Percentiles rank a stretch among this genome's conserved stretches.
Evolutionary conservation across 2,329 filamentous ascomycete genomes (phyloP).

Genomic region (Microthyrium microscopicum): DNA sequence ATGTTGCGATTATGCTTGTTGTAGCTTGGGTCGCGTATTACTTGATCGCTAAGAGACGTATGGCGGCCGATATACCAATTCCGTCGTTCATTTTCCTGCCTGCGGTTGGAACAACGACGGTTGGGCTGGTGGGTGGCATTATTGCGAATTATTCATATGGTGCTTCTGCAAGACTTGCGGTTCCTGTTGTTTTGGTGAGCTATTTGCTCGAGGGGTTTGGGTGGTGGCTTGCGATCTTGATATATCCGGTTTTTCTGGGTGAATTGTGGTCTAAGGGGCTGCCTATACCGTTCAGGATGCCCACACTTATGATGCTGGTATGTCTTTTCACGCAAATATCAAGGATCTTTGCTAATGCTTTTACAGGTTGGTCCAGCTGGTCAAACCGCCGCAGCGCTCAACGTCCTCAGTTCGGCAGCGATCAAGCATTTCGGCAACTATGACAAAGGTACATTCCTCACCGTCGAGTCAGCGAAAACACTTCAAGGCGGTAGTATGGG

Average conservation of each 20-base stretch:
- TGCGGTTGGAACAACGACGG: constrained; percentile 3
- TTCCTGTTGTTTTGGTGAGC: constrained; percentile 10
- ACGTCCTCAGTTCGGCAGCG: constrained; percentile 10
- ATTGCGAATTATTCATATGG: background rate
- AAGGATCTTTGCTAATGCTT: background rate
- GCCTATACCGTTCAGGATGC: constrained; percentile 7
- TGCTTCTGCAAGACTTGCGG: constrained; percentile 7
- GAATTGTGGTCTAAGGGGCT: constrained; percentile 9
- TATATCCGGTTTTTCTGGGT: constrained; percentile 9
- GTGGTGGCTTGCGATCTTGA: constrained; percentile 9
- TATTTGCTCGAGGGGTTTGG: constrained; percentile 11
- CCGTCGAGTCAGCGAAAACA: constrained; percentile 1
- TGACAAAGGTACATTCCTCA: constrained; percentile 11
- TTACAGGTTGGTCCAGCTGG: constrained; percentile 10
- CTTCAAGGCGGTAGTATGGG: constrained; percentile 6
- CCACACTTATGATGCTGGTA: constrained; percentile 9
- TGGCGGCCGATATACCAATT: constrained; percentile 1
- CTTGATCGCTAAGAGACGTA: constrained; percentile 1
- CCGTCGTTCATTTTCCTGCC: constrained; percentile 3
- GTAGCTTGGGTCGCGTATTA: background rate
- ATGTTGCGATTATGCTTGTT: constrained; percentile 1
- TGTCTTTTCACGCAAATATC: background rate
- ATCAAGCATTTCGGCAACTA: constrained; percentile 10
- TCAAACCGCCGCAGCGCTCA: constrained; percentile 10
- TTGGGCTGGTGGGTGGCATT: background rate